Conservation (phyloP, 371 early-diverging fungal genomes). For the Haplosporangium sp. region DNA sequence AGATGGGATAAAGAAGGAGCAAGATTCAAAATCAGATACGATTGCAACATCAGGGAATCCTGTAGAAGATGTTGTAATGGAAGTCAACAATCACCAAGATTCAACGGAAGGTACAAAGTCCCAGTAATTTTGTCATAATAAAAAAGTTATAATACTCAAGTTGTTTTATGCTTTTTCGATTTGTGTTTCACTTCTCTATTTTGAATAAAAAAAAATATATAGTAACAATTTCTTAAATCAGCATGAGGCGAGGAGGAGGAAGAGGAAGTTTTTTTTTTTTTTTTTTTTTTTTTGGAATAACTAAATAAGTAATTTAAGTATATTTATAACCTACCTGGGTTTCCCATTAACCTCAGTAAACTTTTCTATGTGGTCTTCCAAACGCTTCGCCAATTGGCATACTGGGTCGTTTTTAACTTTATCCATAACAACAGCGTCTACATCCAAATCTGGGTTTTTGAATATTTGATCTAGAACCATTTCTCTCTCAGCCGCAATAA, state of each 20-base stretch:
- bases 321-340: not conserved
- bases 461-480: not conserved
- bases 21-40: not conserved
- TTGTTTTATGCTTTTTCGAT: not conserved
- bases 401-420: not conserved
- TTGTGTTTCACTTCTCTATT: no score
- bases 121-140: not conserved
- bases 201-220: no score
- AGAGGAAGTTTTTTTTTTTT: no score
- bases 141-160: not conserved
- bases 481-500: not conserved
- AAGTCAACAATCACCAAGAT: not conserved
- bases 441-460: conserved; percentile 7
- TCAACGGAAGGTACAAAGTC: not conserved
- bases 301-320: no score
- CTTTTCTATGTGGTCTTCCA: conserved; percentile 1
- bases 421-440: conserved; percentile 8
- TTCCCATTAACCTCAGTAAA: not conserved
- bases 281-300: no score
- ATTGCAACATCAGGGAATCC: not conserved
- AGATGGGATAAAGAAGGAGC: conserved; percentile 14
- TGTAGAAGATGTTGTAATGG: conserved; percentile 5
- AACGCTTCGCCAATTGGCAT: not conserved
- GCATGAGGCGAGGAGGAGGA: no score
- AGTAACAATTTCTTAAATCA: no score